Evolutionary conservation across 2,329 filamentous ascomycete species (phyloP).

Genomic region (Ustulina deusta): DNA sequence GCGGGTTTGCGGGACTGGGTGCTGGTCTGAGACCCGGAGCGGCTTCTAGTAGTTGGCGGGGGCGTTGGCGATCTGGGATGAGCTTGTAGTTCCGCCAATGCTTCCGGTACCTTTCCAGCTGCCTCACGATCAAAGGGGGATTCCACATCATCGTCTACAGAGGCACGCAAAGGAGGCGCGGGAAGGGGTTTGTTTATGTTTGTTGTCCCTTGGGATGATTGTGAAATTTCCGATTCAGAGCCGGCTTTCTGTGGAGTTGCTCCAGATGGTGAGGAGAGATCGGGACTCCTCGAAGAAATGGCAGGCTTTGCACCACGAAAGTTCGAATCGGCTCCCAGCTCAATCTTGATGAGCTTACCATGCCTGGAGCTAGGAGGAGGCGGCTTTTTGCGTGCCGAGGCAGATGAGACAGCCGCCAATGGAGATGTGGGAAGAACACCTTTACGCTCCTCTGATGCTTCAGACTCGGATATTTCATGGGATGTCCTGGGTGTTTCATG

Average conservation of each 20-base stretch:
- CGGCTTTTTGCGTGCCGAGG: conserved; percentile 65
- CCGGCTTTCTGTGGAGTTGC: conserved; percentile 41
- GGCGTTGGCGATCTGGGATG: conserved; percentile 56
- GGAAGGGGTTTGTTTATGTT: conserved; percentile 74
- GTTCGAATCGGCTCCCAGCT: conserved; percentile 57
- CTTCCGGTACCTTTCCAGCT: conserved; percentile 64
- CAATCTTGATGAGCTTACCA: conserved; percentile 76
- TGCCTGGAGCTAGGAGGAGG: conserved; percentile 80
- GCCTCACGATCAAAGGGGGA: conserved; percentile 67
- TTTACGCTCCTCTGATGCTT: conserved; percentile 60
- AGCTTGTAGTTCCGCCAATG: conserved; percentile 51
- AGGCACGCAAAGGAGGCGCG: conserved; percentile 61
- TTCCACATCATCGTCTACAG: conserved; percentile 61
- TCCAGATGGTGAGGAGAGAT: conserved; percentile 42
- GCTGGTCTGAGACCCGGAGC: conserved; percentile 49
- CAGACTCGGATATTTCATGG: conserved; percentile 66
- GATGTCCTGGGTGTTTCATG: conserved; percentile 69
- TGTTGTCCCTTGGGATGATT: conserved; percentile 55
- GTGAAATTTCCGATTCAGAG: conserved; percentile 44
- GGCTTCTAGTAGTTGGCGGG: conserved; percentile 52
- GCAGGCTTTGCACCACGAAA: conserved; percentile 32
- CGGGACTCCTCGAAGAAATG: conserved; percentile 33
- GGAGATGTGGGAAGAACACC: conserved; percentile 50
- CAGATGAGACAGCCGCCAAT: conserved; percentile 39
- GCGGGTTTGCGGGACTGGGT: conserved; percentile 56